Evolutionary conservation across 352 stramenopile genomes (phyloP).

Genomic region (Globisporangium viniferum): DNA sequence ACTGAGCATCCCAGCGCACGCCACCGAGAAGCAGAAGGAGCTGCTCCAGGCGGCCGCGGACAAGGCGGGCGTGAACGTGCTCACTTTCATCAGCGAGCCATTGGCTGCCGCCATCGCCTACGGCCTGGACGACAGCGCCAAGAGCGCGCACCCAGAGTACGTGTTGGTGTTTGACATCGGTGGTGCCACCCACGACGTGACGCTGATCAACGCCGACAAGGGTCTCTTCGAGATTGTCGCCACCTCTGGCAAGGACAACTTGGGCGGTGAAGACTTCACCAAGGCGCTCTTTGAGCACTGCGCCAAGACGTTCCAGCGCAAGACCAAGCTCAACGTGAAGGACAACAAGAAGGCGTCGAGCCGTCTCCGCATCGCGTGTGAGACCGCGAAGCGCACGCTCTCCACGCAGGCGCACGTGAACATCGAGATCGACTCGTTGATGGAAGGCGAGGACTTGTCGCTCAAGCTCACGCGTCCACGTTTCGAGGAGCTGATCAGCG

Average conservation of each 20-base stretch:
- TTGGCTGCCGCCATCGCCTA: constrained; percentile 98
- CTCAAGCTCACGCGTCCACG: constrained; percentile 95
- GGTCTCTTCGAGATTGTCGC: constrained; percentile 98
- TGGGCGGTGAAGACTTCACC: constrained; percentile 97
- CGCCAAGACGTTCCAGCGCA: constrained; percentile 93
- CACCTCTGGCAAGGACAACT: constrained; percentile 94
- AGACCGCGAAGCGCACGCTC: constrained; percentile 96
- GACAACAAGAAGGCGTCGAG: constrained; percentile 93
- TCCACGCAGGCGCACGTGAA: constrained; percentile 94
- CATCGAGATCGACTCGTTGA: constrained; percentile 97
- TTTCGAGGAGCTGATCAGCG: constrained; percentile 95
- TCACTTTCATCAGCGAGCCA: constrained; percentile 98
- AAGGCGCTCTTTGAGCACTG: constrained; percentile 97
- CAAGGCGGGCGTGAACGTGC: constrained; percentile 92
- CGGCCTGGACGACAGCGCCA: constrained; percentile 93
- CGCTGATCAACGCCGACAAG: constrained; percentile 95
- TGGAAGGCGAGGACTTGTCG: constrained; percentile 97
- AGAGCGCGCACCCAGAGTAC: constrained; percentile 89
- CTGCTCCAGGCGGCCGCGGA: constrained; percentile 78
- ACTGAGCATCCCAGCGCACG: constrained; percentile 73
- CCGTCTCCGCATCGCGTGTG: constrained; percentile 94
- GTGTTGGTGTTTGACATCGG: constrained; percentile 98
- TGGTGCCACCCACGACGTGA: constrained; percentile 96
- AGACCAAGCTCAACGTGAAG: constrained; percentile 92
- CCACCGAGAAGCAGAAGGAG: constrained; percentile 68